phyloP scores from a whole-genome alignment of 768 basidiomycete species.

The Amylocystis lapponica region DNA sequence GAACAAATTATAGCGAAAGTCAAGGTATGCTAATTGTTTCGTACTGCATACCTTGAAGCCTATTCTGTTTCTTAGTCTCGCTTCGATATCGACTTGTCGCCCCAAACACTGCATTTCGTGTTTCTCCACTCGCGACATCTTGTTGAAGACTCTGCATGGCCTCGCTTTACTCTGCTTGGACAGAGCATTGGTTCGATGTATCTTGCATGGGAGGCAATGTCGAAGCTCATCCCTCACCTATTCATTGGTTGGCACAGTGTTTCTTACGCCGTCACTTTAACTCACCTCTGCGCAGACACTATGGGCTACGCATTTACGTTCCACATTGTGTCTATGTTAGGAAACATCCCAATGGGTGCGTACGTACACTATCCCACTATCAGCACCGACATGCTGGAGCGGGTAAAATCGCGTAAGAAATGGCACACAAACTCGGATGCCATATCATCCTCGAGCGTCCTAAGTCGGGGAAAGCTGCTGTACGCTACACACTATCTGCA shows the following conservation, averaged over 20 bases:
- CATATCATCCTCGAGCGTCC: conserved; percentile 49
- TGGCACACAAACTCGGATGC: conserved; percentile 58
- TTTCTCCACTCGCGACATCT: conserved; percentile 64
- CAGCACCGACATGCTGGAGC: conserved; percentile 86
- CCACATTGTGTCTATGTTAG: conserved; percentile 62
- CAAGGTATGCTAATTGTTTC: conserved; percentile 41
- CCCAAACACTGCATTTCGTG: conserved; percentile 70
- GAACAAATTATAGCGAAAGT: conserved; percentile 76
- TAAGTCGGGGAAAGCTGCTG: conserved; percentile 62
- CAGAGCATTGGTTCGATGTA: conserved; percentile 87
- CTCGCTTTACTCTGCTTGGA: conserved; percentile 84
- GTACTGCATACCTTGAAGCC: neutral
- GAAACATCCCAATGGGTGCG: conserved; percentile 70
- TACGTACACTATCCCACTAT: conserved; percentile 98
- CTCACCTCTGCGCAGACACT: conserved; percentile 54
- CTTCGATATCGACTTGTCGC: conserved; percentile 72
- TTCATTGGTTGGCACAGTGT: conserved; percentile 65
- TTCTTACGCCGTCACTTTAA: neutral
- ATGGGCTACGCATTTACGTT: conserved; percentile 98
- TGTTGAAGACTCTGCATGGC: conserved; percentile 82
- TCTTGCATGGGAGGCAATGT: conserved; percentile 80
- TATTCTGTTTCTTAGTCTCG: conserved; percentile 44
- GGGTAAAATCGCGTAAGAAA: conserved; percentile 54
- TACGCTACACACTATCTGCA: conserved; percentile 26
- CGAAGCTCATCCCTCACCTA: conserved; percentile 75